phyloP scores from a whole-genome alignment of 2,329 filamentous ascomycete species.

The Penicillium carneum region DNA sequence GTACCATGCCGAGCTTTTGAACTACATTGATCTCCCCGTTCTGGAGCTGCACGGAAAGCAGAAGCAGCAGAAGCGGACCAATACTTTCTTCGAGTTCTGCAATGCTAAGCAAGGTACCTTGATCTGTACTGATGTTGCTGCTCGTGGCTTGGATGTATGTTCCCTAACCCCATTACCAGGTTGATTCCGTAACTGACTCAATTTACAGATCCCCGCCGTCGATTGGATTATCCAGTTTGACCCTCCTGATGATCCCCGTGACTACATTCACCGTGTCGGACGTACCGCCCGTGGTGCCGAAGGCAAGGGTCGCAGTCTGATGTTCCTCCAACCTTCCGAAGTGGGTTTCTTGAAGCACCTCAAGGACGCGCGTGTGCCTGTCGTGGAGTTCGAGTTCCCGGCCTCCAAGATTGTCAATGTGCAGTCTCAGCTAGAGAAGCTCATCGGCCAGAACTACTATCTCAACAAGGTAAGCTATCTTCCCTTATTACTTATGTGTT shows the following conservation, averaged over 20 bases:
- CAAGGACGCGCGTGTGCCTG: conserved; percentile 87
- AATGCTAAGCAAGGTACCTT: conserved; percentile 84
- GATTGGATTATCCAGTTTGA: conserved; percentile 98
- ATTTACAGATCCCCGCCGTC: conserved; percentile 75
- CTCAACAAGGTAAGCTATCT: conserved; percentile 74
- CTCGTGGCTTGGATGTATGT: conserved; percentile 77
- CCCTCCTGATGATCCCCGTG: conserved; percentile 85
- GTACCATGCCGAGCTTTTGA: conserved; percentile 92
- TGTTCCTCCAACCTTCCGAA: conserved; percentile 92
- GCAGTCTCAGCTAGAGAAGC: conserved; percentile 88
- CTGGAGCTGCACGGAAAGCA: conserved; percentile 91
- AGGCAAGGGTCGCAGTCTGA: conserved; percentile 83
- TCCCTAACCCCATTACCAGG: no score
- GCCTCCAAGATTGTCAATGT: conserved; percentile 89
- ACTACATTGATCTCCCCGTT: conserved; percentile 94
- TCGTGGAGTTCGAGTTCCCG: conserved; percentile 96
- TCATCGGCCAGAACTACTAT: conserved; percentile 95
- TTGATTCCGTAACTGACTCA: neutral
- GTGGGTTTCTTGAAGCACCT: conserved; percentile 90
- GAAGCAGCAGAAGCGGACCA: conserved; percentile 98
- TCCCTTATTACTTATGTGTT: conserved; percentile 1
- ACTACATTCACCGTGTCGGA: conserved; percentile 95
- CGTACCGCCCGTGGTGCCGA: conserved; percentile 87
- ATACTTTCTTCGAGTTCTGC: conserved; percentile 96
- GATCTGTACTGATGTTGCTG: conserved; percentile 96